Evolutionary conservation across 768 basidiomycete genomes (phyloP), one percentile per base, ranked within the genome.

Genomic region (Trametes meyenii): DNA sequence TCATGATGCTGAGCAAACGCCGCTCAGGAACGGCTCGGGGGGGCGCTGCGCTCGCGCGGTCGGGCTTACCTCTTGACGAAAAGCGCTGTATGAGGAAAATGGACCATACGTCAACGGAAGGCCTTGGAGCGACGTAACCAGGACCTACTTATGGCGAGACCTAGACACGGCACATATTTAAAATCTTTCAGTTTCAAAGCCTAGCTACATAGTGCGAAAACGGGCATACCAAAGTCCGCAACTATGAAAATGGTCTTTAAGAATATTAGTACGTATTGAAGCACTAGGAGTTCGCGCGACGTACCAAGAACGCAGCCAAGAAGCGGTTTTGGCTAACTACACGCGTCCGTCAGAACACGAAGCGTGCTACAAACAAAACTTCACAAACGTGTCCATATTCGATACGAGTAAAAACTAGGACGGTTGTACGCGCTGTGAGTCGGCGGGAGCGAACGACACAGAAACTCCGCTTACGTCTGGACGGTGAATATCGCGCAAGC

Each of bases 341-440:
- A 23, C 1, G n/a, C 5, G 17, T n/a, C 3, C 13, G 26, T 14
- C 23, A 23, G 11, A 2, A 35, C 5, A 29, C 24, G 8, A 39
- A 26, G 33, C 19, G 24, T 13, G 19, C 19, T 10, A 1, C 19
- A 12, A 24, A 12, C 36, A 21, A 2, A 39, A 39, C 8, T 36
- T 7, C n/a, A 63, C 62, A 10, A 8, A 63, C 62, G 43, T 26
- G 57, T 58, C 62, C 62, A 63, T 43, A 63, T 59, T 1, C 62
- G 56, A 36, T 58, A 59, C 17, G 46, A 24, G 17, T 63, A 63
- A 33, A 63, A 63, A 13, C 62, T 63, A 19, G 16, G 38, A 10
- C 24, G 8, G 11, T 24, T 21, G 21, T 17, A 5, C 1, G n/a
- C 0, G 24, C 16, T 16, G 7, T 46, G 42, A 49, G 35, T 21